Conservation (phyloP, 2,329 filamentous ascomycete species). For the Penicillium janthinellum region DNA sequence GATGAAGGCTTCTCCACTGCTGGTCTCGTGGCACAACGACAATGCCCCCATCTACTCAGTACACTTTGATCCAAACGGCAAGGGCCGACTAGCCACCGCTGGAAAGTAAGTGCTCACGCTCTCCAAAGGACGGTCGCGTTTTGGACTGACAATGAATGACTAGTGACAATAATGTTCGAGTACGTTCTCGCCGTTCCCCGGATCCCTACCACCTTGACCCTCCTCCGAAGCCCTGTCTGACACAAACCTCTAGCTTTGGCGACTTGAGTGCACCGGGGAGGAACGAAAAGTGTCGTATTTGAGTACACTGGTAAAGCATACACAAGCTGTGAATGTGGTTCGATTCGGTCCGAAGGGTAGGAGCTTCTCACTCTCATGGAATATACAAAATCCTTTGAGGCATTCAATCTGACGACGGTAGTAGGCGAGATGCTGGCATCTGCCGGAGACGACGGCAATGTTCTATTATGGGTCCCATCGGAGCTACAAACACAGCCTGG, state of each 20-base stretch:
- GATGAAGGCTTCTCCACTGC: constrained; percentile 96
- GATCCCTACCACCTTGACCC: constrained; percentile 17
- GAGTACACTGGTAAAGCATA: constrained; percentile 88
- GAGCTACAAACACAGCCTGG: constrained; percentile 67
- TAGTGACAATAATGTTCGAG: constrained; percentile 87
- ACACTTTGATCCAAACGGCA: constrained; percentile 91
- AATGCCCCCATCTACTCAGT: constrained; percentile 96
- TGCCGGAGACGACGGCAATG: constrained; percentile 95
- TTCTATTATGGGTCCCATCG: constrained; percentile 91
- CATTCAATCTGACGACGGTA: constrained; percentile 1
- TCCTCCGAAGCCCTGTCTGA: constrained; percentile 36
- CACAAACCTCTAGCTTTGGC: constrained; percentile 71
- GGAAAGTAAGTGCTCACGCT: constrained; percentile 61
- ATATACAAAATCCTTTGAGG: neutral
- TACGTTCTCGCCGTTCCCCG: constrained; percentile 50
- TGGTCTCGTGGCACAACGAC: constrained; percentile 98
- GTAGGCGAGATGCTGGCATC: constrained; percentile 92
- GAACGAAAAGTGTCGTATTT: constrained; percentile 89
- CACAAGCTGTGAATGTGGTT: constrained; percentile 96
- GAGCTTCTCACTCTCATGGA: neutral
- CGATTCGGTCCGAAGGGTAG: constrained; percentile 91
- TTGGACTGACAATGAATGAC: constrained; percentile 19
- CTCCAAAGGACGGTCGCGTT: neutral
- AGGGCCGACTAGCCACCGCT: constrained; percentile 87
- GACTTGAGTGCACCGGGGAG: constrained; percentile 79